Percentiles rank a stretch among this genome's conserved stretches.
These are phyloP conservation scores for Abrus precatorius DNA, from an alignment of 306 rosid genomes.

Conservation along the genomic window DNA sequence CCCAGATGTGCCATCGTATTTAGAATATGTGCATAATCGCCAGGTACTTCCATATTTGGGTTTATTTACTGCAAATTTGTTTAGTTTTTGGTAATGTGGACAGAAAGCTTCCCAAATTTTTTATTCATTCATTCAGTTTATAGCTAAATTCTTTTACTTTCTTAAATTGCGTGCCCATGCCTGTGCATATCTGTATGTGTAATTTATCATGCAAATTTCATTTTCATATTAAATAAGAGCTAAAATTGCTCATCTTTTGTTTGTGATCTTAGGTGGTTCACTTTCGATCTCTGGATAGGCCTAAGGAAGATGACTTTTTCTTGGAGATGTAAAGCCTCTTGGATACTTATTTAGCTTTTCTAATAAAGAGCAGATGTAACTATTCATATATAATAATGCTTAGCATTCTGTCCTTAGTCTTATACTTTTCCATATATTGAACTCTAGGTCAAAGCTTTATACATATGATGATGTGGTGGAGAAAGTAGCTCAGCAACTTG, in stretches of 20 bases:
- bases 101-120: not conserved
- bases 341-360: conserved; percentile 17
- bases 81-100: conserved; percentile 17
- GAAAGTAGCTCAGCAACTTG: conserved; percentile 81
- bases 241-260: conserved; percentile 33
- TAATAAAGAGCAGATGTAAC: not conserved
- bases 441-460: conserved; percentile 76
- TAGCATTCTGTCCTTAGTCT: conserved; percentile 37
- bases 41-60: conserved; percentile 61
- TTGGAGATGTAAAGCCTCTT: conserved; percentile 72
- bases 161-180: not conserved
- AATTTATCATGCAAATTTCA: conserved; percentile 26
- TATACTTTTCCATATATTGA: conserved; percentile 16
- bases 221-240: conserved; percentile 35
- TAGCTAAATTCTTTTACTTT: not conserved
- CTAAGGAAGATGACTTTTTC: conserved; percentile 84
- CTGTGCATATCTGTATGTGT: not conserved
- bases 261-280: conserved; percentile 73
- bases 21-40: conserved; percentile 92
- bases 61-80: conserved; percentile 28
- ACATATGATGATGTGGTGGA: conserved; percentile 90
- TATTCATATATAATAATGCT: conserved; percentile 9
- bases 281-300: conserved; percentile 83
- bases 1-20: conserved; percentile 91
- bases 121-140: not conserved